phyloP scores from a whole-genome alignment of 371 early-diverging fungal genomes.

The Mortierella sp. region DNA sequence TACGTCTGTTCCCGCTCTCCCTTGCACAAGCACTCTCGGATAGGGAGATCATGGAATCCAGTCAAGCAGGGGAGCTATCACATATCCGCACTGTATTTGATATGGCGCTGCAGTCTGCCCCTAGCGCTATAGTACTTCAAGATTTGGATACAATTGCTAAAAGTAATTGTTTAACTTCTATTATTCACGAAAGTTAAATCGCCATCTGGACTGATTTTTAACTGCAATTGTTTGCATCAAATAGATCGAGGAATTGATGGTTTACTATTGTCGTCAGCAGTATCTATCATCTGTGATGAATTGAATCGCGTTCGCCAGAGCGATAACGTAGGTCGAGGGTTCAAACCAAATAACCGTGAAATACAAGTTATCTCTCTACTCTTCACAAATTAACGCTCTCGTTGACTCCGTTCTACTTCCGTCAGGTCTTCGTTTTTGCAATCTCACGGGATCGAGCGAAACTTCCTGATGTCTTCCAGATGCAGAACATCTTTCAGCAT shows the following conservation, averaged over 20 bases:
- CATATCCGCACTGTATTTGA: conserved; percentile 39
- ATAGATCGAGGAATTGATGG: conserved; percentile 43
- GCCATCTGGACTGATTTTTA: neutral
- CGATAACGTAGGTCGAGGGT: conserved; percentile 22
- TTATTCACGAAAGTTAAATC: too few relatives aligned
- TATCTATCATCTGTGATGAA: conserved; percentile 37
- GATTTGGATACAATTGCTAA: conserved; percentile 48
- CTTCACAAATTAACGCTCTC: neutral
- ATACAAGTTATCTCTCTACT: neutral
- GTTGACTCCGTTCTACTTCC: neutral
- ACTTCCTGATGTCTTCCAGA: conserved; percentile 35
- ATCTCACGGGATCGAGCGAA: conserved; percentile 31
- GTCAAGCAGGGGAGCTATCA: conserved; percentile 29
- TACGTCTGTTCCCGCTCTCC: conserved; percentile 28
- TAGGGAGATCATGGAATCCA: conserved; percentile 44
- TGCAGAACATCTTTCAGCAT: conserved; percentile 36
- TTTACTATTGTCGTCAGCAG: conserved; percentile 24
- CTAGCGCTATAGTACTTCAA: conserved; percentile 37
- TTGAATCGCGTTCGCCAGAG: conserved; percentile 29
- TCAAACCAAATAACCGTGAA: neutral
- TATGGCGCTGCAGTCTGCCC: conserved; percentile 39
- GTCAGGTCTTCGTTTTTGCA: conserved; percentile 45
- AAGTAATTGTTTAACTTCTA: conserved; percentile 3
- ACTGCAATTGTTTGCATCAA: neutral
- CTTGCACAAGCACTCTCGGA: conserved; percentile 39